These are phyloP conservation scores for Tausonia pullulans DNA, from an alignment of 1,284 basidiomycete species.

Conservation along the genomic window DNA sequence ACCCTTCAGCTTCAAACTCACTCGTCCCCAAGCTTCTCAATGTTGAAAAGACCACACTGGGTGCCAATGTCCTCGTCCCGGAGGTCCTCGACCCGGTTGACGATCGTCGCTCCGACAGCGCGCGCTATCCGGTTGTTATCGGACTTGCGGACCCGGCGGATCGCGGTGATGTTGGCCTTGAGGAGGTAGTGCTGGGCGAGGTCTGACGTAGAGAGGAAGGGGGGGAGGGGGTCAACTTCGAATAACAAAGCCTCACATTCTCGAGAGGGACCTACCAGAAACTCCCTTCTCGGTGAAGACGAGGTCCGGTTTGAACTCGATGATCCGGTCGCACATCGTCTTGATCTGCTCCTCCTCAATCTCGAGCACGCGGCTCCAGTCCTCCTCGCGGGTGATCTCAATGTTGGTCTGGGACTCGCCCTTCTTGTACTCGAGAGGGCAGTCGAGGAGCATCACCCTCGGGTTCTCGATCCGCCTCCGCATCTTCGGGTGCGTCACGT, in stretches of 20 bases:
- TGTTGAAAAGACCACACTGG: conserved; percentile 83
- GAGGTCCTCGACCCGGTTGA: conserved; percentile 92
- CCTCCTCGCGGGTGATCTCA: conserved; percentile 87
- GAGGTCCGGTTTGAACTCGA: conserved; percentile 91
- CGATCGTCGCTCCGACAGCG: conserved; percentile 89
- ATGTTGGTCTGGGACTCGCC: conserved; percentile 98
- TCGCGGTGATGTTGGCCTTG: conserved; percentile 79
- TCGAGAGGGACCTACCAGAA: conserved; percentile 49
- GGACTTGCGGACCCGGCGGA: conserved; percentile 91
- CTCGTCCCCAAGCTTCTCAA: conserved; percentile 98
- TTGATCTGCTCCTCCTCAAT: conserved; percentile 98
- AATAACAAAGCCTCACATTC: neutral
- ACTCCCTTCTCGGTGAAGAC: conserved; percentile 97
- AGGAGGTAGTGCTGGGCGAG: conserved; percentile 87
- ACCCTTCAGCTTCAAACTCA: conserved; percentile 34
- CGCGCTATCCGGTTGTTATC: conserved; percentile 98
- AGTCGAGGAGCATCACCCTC: conserved; percentile 82
- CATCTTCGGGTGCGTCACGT: conserved; percentile 98
- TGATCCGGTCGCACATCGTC: conserved; percentile 68
- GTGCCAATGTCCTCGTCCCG: conserved; percentile 86
- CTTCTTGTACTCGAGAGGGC: conserved; percentile 98
- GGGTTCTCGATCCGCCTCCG: conserved; percentile 82
- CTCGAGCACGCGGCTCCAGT: conserved; percentile 86
- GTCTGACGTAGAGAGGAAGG: conserved; percentile 41
- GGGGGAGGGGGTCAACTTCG: neutral